These are phyloP conservation scores for Leptodermis oblonga DNA, from an alignment of 257 asterid species.

Conservation along the genomic window DNA sequence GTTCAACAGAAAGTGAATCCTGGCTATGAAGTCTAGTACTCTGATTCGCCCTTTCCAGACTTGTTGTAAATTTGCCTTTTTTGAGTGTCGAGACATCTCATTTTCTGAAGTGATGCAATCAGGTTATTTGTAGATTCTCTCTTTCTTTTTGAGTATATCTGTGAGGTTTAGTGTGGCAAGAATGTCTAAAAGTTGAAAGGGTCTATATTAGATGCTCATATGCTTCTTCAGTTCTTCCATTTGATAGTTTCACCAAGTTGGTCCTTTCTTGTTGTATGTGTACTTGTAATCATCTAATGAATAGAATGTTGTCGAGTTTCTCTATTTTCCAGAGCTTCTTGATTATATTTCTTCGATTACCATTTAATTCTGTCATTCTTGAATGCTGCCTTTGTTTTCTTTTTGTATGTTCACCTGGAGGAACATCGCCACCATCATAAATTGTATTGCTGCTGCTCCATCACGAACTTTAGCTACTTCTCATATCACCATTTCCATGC, in stretches of 20 bases:
- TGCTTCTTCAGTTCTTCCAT: not conserved
- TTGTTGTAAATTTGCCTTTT: not conserved
- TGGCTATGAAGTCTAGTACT: constrained; percentile 68
- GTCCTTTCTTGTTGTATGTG: not conserved
- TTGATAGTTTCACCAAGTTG: not conserved
- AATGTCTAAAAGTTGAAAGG: not conserved
- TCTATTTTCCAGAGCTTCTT: not conserved
- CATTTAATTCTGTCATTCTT: not conserved
- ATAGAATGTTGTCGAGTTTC: not conserved
- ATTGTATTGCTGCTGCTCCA: no score
- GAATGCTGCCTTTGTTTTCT: not conserved
- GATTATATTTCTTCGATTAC: not conserved
- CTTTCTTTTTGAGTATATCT: not conserved
- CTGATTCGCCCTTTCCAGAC: not conserved
- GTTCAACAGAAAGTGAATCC: constrained; percentile 93
- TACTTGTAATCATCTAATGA: not conserved
- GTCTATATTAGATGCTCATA: not conserved
- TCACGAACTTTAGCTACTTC: not conserved
- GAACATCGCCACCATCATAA: not conserved
- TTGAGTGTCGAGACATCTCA: not conserved
- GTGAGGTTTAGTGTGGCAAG: not conserved
- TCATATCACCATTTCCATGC: no score
- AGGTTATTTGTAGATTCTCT: not conserved
- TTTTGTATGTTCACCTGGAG: not conserved
- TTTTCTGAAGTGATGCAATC: not conserved